phyloP scores from a whole-genome alignment of 2,329 filamentous ascomycete species.

The Epichloe uncinata region DNA sequence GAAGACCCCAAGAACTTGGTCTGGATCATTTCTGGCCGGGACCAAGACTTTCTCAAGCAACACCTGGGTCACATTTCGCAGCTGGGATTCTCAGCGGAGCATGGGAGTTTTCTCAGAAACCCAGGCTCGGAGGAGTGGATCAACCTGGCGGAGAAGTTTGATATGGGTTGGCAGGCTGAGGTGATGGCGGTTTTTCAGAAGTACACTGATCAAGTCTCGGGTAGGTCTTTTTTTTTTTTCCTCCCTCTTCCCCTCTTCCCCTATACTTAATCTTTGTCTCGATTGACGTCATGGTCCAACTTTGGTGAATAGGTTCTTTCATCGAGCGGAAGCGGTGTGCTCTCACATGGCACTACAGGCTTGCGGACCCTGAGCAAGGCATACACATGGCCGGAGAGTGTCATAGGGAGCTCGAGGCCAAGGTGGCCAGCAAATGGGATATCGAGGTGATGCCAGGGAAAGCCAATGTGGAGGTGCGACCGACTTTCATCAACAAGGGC shows the following conservation, averaged over 20 bases:
- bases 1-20: constrained; percentile 72
- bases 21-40: constrained; percentile 97
- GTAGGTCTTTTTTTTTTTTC: too few species aligned
- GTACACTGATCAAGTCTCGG: constrained; percentile 76
- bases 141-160: constrained; percentile 71
- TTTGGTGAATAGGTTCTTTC: constrained; percentile 51
- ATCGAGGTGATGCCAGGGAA: constrained; percentile 96
- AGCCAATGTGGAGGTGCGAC: constrained; percentile 89
- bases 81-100: constrained; percentile 90
- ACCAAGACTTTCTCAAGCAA: constrained; percentile 80
- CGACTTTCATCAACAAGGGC: constrained; percentile 95
- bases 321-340: constrained; percentile 92
- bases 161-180: constrained; percentile 88
- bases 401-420: constrained; percentile 65
- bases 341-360: constrained; percentile 93
- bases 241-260: too few species aligned
- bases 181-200: constrained; percentile 75
- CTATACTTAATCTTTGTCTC: neutral
- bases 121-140: constrained; percentile 70
- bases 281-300: too few species aligned
- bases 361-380: constrained; percentile 77
- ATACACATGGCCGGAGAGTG: constrained; percentile 68
- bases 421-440: constrained; percentile 67
- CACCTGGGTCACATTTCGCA: constrained; percentile 85
- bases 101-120: constrained; percentile 86